Evolutionary conservation across 345 rosid genomes (phyloP).

Genomic region (Populus tremula): DNA sequence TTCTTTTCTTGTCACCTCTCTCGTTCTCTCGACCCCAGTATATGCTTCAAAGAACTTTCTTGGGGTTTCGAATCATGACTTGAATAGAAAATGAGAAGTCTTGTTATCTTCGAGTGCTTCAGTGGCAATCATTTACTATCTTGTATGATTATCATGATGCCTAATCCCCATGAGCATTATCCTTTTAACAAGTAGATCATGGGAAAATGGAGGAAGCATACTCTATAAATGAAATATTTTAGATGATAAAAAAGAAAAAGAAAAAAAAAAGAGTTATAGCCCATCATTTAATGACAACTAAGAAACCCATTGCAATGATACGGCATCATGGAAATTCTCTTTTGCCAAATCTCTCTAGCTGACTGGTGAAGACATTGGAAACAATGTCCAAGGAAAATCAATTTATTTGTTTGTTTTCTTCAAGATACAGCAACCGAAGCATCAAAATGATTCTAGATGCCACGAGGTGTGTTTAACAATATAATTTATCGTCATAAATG

Average conservation of each 20-base stretch:
- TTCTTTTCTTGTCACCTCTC: neutral
- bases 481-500: neutral
- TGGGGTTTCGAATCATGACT: slow-evolving; percentile 14
- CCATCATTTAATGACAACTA: neutral
- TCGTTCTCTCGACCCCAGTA: neutral
- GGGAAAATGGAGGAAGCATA: neutral
- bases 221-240: neutral
- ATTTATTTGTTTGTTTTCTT: neutral
- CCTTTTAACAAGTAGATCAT: neutral
- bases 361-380: neutral
- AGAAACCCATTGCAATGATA: neutral
- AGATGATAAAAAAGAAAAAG: neutral
- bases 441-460: neutral
- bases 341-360: slow-evolving; percentile 6
- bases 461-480: neutral
- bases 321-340: neutral
- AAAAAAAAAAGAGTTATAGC: neutral
- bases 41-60: neutral
- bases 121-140: slow-evolving; percentile 12
- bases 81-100: neutral
- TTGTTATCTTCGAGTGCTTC: slow-evolving; percentile 8
- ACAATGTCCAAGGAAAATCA: neutral
- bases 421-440: neutral
- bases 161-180: neutral
- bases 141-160: neutral